Percentiles rank a stretch among this genome's conserved stretches.
Evolutionary conservation across 805 yeast genomes (phyloP).

Genomic region (Deakozyma indianensis): DNA sequence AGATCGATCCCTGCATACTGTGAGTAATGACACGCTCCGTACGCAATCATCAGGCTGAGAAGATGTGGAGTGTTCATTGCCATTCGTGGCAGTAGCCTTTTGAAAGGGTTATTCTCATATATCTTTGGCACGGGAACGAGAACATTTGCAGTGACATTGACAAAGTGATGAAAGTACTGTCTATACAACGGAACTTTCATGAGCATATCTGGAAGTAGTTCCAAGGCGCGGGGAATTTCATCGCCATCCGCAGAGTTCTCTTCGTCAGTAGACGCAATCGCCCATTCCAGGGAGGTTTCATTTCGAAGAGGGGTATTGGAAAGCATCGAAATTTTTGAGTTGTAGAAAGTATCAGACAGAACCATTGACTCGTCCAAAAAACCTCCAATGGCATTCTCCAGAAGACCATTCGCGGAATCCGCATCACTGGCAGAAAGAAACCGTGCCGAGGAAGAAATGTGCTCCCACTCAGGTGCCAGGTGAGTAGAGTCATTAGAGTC

Average conservation of each 20-base stretch:
- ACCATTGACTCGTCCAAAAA: not conserved
- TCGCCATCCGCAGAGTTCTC: not conserved
- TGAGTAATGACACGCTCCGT: constrained; percentile 29
- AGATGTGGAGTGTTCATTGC: constrained; percentile 46
- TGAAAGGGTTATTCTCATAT: constrained; percentile 48
- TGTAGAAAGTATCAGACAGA: not conserved
- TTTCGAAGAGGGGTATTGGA: not conserved
- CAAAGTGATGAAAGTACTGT: constrained; percentile 46
- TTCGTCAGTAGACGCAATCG: not conserved
- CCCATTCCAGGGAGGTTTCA: not conserved
- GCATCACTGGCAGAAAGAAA: not conserved
- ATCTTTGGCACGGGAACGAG: constrained; percentile 49
- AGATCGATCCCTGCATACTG: constrained; percentile 7
- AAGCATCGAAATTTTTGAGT: not conserved
- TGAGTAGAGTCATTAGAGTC: no score
- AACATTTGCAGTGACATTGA: constrained; percentile 40
- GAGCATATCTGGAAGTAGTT: constrained; percentile 48
- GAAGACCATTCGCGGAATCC: constrained; percentile 7
- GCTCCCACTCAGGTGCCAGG: no score
- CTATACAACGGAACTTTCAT: constrained; percentile 44
- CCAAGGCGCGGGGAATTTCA: constrained; percentile 20
- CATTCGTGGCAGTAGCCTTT: constrained; percentile 48
- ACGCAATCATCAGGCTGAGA: constrained; percentile 40
- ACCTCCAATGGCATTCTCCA: constrained; percentile 12
- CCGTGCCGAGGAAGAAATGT: no score